Conservation (phyloP, 768 basidiomycete species). For the Panaeolus papilionaceus region DNA sequence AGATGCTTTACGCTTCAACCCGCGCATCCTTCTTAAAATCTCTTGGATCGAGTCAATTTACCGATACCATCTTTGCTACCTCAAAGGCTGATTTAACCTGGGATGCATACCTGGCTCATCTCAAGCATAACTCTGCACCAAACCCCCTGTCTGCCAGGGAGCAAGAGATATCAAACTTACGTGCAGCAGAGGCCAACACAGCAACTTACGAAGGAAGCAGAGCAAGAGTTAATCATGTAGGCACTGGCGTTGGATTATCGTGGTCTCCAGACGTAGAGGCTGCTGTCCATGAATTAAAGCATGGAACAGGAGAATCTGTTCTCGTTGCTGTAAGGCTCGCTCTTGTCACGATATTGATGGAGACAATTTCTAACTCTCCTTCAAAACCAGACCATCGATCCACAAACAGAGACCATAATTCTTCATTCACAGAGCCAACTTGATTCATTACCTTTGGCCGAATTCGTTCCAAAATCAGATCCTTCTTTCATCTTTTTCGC, state of each 20-base stretch:
- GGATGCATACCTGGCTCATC: conserved; percentile 76
- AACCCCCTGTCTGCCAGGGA: conserved; percentile 86
- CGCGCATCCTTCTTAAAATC: conserved; percentile 70
- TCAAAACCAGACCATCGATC: conserved; percentile 77
- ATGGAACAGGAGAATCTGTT: conserved; percentile 54
- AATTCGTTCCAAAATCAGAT: conserved; percentile 58
- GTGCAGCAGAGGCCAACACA: conserved; percentile 67
- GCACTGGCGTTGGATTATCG: conserved; percentile 63
- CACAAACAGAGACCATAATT: conserved; percentile 62
- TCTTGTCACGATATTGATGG: neutral
- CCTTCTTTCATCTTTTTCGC: conserved; percentile 76
- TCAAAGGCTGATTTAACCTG: conserved; percentile 69
- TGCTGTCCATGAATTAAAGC: conserved; percentile 65
- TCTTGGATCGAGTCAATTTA: conserved; percentile 78
- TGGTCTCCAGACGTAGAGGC: conserved; percentile 73
- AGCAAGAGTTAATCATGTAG: conserved; percentile 60
- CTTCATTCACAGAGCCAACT: conserved; percentile 48
- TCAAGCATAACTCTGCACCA: conserved; percentile 73
- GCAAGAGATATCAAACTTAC: conserved; percentile 80
- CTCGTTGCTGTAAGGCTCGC: conserved; percentile 65
- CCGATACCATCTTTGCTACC: conserved; percentile 81
- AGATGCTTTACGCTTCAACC: conserved; percentile 93
- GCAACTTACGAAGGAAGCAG: conserved; percentile 64
- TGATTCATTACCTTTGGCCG: conserved; percentile 49
- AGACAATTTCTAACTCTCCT: neutral